Percentiles rank a stretch among this genome's conserved stretches.
These are phyloP conservation scores for Paecilomyces variotii DNA, from an alignment of 2,329 filamentous ascomycete genomes.

Conservation along the genomic window DNA sequence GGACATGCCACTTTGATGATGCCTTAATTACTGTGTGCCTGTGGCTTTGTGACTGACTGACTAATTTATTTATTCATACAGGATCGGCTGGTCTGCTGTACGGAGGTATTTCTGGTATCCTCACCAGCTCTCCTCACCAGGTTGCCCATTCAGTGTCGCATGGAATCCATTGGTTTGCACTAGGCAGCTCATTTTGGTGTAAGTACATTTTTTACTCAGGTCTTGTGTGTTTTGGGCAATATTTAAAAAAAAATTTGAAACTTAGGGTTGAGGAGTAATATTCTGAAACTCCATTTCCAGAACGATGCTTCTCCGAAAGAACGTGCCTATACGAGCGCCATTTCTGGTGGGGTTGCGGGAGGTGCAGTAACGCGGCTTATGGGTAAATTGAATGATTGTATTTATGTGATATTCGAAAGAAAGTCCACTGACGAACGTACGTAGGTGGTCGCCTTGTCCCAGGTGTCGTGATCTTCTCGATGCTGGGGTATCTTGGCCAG, in stretches of 20 bases:
- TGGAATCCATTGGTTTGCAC: slow-evolving; percentile 71
- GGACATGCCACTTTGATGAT: neutral
- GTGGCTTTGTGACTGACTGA: neutral
- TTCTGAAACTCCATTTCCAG: slow-evolving; percentile 42
- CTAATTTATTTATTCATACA: slow-evolving; percentile 20
- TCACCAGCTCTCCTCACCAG: slow-evolving; percentile 54
- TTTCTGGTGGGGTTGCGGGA: slow-evolving; percentile 63
- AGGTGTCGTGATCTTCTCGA: slow-evolving; percentile 50
- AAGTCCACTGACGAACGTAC: slow-evolving; percentile 9
- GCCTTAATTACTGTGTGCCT: neutral
- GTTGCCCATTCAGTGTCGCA: slow-evolving; percentile 63
- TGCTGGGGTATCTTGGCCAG: slow-evolving; percentile 53
- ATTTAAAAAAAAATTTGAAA: slow-evolving; percentile 45
- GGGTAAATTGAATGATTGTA: slow-evolving; percentile 28
- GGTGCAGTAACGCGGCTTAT: slow-evolving; percentile 49
- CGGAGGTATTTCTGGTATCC: slow-evolving; percentile 63
- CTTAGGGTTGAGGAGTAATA: slow-evolving; percentile 33
- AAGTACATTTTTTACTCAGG: slow-evolving; percentile 22
- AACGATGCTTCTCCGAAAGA: slow-evolving; percentile 50
- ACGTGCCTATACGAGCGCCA: slow-evolving; percentile 57
- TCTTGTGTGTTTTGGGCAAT: neutral
- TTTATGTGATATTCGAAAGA: slow-evolving; percentile 2
- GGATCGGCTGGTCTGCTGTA: slow-evolving; percentile 55
- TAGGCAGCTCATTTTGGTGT: slow-evolving; percentile 73
- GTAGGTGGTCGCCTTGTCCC: slow-evolving; percentile 51